These are phyloP conservation scores for Penicillium parvum DNA, from an alignment of 495 filamentous ascomycete genomes.

Conservation along the genomic window DNA sequence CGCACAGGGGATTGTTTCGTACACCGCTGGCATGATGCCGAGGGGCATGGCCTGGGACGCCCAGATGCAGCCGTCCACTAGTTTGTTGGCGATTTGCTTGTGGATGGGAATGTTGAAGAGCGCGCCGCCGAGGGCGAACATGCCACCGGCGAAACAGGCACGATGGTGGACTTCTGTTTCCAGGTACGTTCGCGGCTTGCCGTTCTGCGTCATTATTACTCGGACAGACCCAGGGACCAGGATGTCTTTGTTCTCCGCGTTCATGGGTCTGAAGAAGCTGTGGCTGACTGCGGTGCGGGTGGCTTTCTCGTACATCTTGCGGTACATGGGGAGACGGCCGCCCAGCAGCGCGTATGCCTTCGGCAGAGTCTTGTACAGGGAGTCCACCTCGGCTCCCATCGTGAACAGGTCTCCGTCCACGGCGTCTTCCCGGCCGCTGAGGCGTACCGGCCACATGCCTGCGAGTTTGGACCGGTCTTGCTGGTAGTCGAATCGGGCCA, in stretches of 20 bases:
- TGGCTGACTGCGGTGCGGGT: slow-evolving; percentile 30
- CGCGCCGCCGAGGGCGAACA: slow-evolving; percentile 74
- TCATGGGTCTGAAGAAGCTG: slow-evolving; percentile 45
- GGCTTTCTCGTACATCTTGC: slow-evolving; percentile 37
- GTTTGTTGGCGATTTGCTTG: slow-evolving; percentile 62
- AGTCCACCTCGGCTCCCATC: slow-evolving; percentile 29
- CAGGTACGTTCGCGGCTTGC: slow-evolving; percentile 16
- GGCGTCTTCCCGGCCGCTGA: slow-evolving; percentile 20
- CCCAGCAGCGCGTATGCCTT: slow-evolving; percentile 35
- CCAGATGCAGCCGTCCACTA: slow-evolving; percentile 84
- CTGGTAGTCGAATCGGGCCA: slow-evolving; percentile 64
- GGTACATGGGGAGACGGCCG: slow-evolving; percentile 33
- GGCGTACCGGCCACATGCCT: slow-evolving; percentile 30
- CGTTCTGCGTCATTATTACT: slow-evolving; percentile 9
- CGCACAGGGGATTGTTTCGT: slow-evolving; percentile 32
- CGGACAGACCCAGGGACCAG: slow-evolving; percentile 34
- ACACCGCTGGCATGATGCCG: slow-evolving; percentile 46
- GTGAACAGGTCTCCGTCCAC: slow-evolving; percentile 18
- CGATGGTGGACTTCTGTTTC: slow-evolving; percentile 52
- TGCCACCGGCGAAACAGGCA: slow-evolving; percentile 81
- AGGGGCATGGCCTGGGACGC: slow-evolving; percentile 49
- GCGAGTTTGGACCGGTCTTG: slow-evolving; percentile 54
- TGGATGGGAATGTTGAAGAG: slow-evolving; percentile 64
- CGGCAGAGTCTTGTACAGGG: slow-evolving; percentile 31
- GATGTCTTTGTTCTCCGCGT: slow-evolving; percentile 32